Evolutionary conservation across 805 yeast species (phyloP), one percentile per base, ranked within the genome.

Genomic region (Pichia sporocuriosa): DNA sequence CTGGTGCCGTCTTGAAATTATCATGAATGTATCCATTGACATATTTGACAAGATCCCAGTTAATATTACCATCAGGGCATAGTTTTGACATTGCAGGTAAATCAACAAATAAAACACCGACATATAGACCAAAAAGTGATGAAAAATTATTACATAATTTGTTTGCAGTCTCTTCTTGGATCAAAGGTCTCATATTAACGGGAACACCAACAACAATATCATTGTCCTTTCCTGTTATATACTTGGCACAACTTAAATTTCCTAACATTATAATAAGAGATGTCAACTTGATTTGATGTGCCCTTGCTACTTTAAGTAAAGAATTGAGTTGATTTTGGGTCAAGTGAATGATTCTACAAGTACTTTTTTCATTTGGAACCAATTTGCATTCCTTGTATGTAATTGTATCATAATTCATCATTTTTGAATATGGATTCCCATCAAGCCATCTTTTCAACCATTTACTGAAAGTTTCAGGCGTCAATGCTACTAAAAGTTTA

Each of bases 141-240:
- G 46, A 38, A 27, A 43, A 52, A 6, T 27, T 20, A 5, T 35
- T 31, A 10, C 32, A 38, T n/a, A 43, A 15, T 15, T 33, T 13
- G 6, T 23, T 26, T 1, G 32, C 43, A 13, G 29, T 27, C 13
- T 35, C 30, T 4, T 6, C 15, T 11, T 49, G 27, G 10, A 47
- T 43, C 1, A 25, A n/a, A 1, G 27, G 7, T 35, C 62, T 48
- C 4, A 51, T 32, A 35, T 57, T 48, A 4, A 44, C 50, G 4
- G 63, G 61, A 30, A 58, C 38, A 0, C 34, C 6, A 1, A 40
- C 45, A 4, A 9, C 4, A 0, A 52, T 44, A 31, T 50, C 53
- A 9, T 44, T 30, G 3, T 48, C 48, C 9, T 38, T 35, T 4
- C 30, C 33, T 10, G 37, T 32, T 7, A 46, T 37, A 6, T 36